Conservation (phyloP, 345 rosid species). For the Eucalyptus virginea region DNA sequence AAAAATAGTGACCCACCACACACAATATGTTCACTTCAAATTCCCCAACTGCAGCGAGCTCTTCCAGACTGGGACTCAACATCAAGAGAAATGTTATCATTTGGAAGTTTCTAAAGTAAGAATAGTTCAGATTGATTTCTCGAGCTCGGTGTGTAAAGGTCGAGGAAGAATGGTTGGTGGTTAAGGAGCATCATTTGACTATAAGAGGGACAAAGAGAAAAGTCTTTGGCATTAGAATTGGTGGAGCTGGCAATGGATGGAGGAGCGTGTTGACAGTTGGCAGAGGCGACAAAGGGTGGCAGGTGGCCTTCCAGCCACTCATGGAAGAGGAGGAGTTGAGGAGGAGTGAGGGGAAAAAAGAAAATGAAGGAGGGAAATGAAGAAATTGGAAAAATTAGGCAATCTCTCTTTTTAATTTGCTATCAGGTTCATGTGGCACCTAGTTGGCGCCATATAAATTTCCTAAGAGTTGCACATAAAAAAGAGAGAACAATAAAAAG, state of each 20-base stretch:
- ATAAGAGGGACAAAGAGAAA: background rate
- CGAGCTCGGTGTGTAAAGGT: background rate
- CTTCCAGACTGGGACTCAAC: background rate
- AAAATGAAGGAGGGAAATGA: background rate
- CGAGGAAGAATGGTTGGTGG: background rate
- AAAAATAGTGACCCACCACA: background rate
- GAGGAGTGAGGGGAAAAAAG: background rate
- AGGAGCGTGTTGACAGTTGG: background rate
- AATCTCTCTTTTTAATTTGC: background rate
- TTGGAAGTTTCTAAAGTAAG: background rate
- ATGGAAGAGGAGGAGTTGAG: background rate
- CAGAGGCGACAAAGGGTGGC: background rate
- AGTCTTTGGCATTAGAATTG: background rate
- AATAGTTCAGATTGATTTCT: background rate
- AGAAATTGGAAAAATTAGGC: background rate
- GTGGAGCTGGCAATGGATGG: background rate
- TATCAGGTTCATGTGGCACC: background rate
- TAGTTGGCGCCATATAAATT: background rate
- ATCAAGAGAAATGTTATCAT: background rate
- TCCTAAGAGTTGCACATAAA: background rate
- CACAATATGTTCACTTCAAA: background rate
- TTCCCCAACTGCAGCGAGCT: background rate
- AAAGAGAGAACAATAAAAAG: background rate
- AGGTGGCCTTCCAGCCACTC: background rate
- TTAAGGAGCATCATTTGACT: background rate